Evolutionary conservation across 345 rosid genomes (phyloP), one percentile per base, ranked within the genome.

Genomic region (Salix caprea): DNA sequence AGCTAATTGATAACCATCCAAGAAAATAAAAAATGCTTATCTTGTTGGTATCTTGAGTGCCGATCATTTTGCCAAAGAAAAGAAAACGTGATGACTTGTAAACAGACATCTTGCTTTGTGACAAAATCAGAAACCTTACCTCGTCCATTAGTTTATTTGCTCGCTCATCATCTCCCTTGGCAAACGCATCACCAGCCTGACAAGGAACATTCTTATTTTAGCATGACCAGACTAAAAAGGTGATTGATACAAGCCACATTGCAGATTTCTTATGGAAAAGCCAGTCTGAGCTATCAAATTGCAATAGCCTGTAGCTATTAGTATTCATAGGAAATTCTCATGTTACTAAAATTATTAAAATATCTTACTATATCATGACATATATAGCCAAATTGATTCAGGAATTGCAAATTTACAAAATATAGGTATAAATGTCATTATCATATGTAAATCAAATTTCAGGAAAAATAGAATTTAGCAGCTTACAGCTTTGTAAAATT

Each of bases 141-240:
- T 82, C 5, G 52, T 86, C 84, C 75, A 87, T 77, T 32, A 87
- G 84, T 81, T 83, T 86, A 82, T 74, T 71, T 30, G 90, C 87
- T 68, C 40, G 83, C 71, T 28, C 87, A 39, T 56, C 60, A 44
- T 90, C 87, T 58, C 83, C 90, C 21, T 75, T 82, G 0, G 75
- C 76, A 65, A 87, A 87, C 72, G 94, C 86, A 67, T 76, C 79
- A 60, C 78, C 76, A 58, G 92, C 92, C 94, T 90, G 87, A 40
- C 70, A 83, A 76, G 69, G 24, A 67, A 67, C 15, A 23, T 40
- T 67, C 46, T 68, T 69, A 69, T 66, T 73, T 70, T 34, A 23
- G 74, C 56, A 50, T 24, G 34, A 28, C 70, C 3, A 39, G 36
- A 75, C 42, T 32, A 67, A 50, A 30, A 84, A 46, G 37, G 37